Conservation (phyloP, 495 filamentous ascomycete genomes). For the Penicillium mononematosum region DNA sequence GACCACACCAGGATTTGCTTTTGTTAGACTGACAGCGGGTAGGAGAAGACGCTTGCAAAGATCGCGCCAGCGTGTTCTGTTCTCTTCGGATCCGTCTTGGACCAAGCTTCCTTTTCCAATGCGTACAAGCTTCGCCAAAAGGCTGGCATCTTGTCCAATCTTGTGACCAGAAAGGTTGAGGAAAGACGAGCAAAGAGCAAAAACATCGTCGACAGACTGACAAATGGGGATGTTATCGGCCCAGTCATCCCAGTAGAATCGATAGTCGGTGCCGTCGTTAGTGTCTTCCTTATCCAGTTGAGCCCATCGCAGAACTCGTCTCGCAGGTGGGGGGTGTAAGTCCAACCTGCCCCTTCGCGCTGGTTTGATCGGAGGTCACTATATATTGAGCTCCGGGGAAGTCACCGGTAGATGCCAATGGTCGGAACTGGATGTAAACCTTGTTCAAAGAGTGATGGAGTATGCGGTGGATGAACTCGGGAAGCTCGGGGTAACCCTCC, state of each 20-base stretch:
- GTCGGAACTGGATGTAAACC: conserved; percentile 57
- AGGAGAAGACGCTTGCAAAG: conserved; percentile 79
- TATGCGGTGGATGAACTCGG: conserved; percentile 78
- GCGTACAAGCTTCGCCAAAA: conserved; percentile 75
- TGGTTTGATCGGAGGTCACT: conserved; percentile 59
- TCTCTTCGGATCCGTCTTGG: conserved; percentile 66
- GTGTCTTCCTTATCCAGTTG: conserved; percentile 71
- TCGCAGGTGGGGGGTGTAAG: conserved; percentile 52
- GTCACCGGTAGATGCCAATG: conserved; percentile 39
- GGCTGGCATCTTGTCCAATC: conserved; percentile 75
- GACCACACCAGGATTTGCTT: conserved; percentile 76
- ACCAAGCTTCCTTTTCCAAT: conserved; percentile 76
- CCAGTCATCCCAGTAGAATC: conserved; percentile 99
- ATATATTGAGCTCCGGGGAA: conserved; percentile 50
- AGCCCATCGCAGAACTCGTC: conserved; percentile 72
- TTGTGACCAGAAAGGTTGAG: conserved; percentile 81
- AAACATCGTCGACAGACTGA: conserved; percentile 85
- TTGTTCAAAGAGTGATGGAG: conserved; percentile 73
- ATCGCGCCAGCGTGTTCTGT: conserved; percentile 71
- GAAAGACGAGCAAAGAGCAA: conserved; percentile 80
- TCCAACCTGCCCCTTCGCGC: conserved; percentile 64
- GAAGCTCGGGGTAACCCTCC: conserved; percentile 75
- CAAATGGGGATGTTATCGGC: conserved; percentile 88
- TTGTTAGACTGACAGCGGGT: conserved; percentile 79
- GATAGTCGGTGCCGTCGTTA: conserved; percentile 70